These are phyloP conservation scores for Syzygium oleosum DNA, from an alignment of 345 rosid genomes.

Conservation along the genomic window DNA sequence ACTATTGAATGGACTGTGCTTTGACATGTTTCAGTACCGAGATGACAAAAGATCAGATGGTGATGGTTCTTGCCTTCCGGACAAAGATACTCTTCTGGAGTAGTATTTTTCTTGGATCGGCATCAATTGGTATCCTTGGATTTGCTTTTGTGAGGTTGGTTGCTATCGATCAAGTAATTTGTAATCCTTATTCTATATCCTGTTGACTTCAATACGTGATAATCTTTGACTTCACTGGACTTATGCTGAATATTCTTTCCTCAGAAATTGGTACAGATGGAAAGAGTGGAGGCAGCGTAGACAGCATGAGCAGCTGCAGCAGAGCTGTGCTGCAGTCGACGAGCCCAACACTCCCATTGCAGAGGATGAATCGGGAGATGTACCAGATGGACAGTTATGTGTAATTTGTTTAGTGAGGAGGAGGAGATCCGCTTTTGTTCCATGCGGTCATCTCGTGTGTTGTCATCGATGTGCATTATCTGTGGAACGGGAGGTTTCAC, in stretches of 20 bases:
- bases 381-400: slow-evolving; percentile 70
- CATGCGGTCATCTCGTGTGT: slow-evolving; percentile 85
- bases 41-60: slow-evolving; percentile 73
- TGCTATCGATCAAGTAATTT: no score
- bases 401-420: slow-evolving; percentile 71
- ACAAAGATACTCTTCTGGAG: slow-evolving; percentile 53
- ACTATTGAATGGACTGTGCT: no score
- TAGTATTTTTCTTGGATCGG: slow-evolving; percentile 48
- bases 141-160: slow-evolving; percentile 60
- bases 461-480: slow-evolving; percentile 61
- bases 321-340: slow-evolving; percentile 9
- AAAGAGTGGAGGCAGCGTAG: slow-evolving; percentile 46
- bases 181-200: neutral
- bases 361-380: slow-evolving; percentile 40
- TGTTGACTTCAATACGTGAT: neutral
- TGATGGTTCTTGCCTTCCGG: slow-evolving; percentile 46
- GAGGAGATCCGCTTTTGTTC: slow-evolving; percentile 60
- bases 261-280: slow-evolving; percentile 75
- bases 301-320: slow-evolving; percentile 20
- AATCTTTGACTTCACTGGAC: neutral
- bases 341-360: slow-evolving; percentile 4
- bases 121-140: slow-evolving; percentile 67
- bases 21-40: slow-evolving; percentile 39
- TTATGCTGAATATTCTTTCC: neutral
- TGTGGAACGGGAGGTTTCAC: slow-evolving; percentile 44